Conservation (phyloP, 2,329 filamentous ascomycete genomes). For the Acarospora socialis region DNA sequence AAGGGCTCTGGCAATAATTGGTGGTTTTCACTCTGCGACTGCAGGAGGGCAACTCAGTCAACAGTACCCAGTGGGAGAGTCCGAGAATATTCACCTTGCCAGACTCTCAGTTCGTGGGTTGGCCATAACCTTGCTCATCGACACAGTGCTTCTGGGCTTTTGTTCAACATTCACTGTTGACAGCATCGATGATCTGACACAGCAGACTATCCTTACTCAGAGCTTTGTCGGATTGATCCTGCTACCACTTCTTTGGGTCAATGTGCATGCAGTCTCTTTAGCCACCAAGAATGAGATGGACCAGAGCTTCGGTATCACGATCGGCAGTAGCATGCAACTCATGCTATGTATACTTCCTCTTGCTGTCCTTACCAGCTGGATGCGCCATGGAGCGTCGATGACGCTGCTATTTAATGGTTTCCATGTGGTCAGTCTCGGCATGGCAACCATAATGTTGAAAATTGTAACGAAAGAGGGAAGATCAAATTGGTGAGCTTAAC, state of each 20-base stretch:
- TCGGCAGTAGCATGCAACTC: slow-evolving; percentile 3
- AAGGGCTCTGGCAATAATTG: too few relatives aligned
- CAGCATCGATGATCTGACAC: slow-evolving; percentile 5
- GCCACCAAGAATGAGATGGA: slow-evolving; percentile 3
- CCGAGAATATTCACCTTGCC: not conserved
- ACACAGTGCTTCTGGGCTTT: slow-evolving; percentile 1
- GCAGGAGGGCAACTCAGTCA: too few relatives aligned
- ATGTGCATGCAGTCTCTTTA: slow-evolving; percentile 1
- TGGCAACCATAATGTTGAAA: slow-evolving; percentile 1
- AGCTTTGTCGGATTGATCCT: slow-evolving; percentile 4
- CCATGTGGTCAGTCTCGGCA: slow-evolving; percentile 1
- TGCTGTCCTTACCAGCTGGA: slow-evolving; percentile 4
- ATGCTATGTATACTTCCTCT: slow-evolving; percentile 3
- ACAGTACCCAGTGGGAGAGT: not conserved
- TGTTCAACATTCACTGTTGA: slow-evolving; percentile 3
- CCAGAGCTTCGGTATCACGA: slow-evolving; percentile 2
- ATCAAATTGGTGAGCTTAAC: slow-evolving; percentile 2
- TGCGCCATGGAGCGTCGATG: not conserved
- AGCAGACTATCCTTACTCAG: slow-evolving; percentile 1
- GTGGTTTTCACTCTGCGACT: too few relatives aligned
- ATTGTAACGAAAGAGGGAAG: not conserved
- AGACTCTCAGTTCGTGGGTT: not conserved
- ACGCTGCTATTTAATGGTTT: slow-evolving; percentile 4
- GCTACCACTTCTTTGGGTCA: slow-evolving; percentile 1
- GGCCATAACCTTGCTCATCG: not conserved